These are phyloP conservation scores for Alloteropsis semialata DNA, from an alignment of 176 grass and related monocot species.

Conservation along the genomic window DNA sequence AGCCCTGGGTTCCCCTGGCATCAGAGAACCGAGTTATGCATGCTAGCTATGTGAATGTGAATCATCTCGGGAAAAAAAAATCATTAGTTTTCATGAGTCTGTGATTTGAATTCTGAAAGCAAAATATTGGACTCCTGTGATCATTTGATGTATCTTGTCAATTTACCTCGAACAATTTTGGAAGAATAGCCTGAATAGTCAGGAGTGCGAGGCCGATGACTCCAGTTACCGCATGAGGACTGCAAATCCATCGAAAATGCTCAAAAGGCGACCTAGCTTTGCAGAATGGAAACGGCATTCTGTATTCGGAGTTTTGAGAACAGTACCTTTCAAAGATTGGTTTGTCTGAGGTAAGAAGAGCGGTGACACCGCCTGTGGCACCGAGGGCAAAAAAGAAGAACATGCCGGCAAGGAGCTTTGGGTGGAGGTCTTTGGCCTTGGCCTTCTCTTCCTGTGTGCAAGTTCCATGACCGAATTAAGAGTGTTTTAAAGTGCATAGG, in stretches of 20 bases:
- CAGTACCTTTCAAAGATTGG: conserved; percentile 93
- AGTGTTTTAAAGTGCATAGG: not conserved
- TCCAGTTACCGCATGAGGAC: conserved; percentile 77
- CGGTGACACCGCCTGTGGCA: conserved; percentile 75
- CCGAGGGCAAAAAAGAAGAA: conserved; percentile 97
- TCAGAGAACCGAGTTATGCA: not conserved
- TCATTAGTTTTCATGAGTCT: not conserved
- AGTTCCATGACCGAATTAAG: not conserved
- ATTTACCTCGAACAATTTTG: conserved; percentile 70
- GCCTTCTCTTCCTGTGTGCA: conserved; percentile 79
- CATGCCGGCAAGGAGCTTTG: conserved; percentile 89
- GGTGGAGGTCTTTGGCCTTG: conserved; percentile 92
- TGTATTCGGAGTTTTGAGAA: not conserved
- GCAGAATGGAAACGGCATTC: not conserved
- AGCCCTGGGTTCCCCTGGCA: conserved; percentile 64
- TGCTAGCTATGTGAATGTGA: not conserved
- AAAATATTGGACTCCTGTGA: not conserved
- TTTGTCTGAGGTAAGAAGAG: conserved; percentile 80
- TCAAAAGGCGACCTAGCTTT: not conserved
- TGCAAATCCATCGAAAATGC: conserved; percentile 26
- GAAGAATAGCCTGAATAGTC: conserved; percentile 74
- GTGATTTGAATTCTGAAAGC: not conserved
- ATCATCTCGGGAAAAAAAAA: not conserved
- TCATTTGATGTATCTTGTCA: not conserved
- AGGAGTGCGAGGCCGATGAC: conserved; percentile 64